These are phyloP conservation scores for Pythium insidiosum DNA, from an alignment of 352 stramenopile genomes.

Conservation along the genomic window DNA sequence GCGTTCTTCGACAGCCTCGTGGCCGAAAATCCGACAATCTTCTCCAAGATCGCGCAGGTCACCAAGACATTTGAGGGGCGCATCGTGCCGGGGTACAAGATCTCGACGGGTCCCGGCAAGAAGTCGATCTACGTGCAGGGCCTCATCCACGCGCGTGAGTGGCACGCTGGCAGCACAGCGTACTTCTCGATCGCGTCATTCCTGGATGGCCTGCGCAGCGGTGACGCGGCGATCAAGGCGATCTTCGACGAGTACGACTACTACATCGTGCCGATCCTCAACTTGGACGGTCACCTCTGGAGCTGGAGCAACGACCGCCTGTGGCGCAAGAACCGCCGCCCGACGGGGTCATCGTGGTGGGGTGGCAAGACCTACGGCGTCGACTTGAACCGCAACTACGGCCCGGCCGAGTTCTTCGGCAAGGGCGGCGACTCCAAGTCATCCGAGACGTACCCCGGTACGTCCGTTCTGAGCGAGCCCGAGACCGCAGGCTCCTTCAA, in stretches of 20 bases:
- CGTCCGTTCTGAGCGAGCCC: conserved; percentile 16
- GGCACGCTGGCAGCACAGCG: conserved; percentile 9
- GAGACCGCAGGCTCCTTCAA: conserved; percentile 9
- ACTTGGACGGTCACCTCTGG: conserved; percentile 15
- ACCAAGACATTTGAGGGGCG: conserved; percentile 10
- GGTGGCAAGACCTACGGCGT: conserved; percentile 8
- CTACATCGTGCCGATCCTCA: conserved; percentile 21
- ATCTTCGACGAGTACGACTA: conserved; percentile 19
- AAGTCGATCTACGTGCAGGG: conserved; percentile 16
- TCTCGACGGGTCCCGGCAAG: conserved; percentile 7
- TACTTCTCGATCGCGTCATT: conserved; percentile 12
- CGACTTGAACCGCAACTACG: conserved; percentile 27
- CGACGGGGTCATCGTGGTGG: background rate
- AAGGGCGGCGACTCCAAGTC: conserved; percentile 9
- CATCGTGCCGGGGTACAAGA: conserved; percentile 14
- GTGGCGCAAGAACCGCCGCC: conserved; percentile 20
- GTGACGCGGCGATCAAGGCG: conserved; percentile 8
- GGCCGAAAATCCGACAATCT: conserved; percentile 8
- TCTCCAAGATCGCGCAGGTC: conserved; percentile 12
- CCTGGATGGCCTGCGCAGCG: conserved; percentile 7
- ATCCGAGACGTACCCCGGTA: conserved; percentile 18
- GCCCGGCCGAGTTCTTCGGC: conserved; percentile 16
- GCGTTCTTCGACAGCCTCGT: conserved; percentile 13
- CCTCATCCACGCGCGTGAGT: conserved; percentile 19
- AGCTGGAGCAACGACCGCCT: conserved; percentile 15